phyloP scores from a whole-genome alignment of 192 early-diverging fungal species.

The Jimgerdemannia flammicorona region DNA sequence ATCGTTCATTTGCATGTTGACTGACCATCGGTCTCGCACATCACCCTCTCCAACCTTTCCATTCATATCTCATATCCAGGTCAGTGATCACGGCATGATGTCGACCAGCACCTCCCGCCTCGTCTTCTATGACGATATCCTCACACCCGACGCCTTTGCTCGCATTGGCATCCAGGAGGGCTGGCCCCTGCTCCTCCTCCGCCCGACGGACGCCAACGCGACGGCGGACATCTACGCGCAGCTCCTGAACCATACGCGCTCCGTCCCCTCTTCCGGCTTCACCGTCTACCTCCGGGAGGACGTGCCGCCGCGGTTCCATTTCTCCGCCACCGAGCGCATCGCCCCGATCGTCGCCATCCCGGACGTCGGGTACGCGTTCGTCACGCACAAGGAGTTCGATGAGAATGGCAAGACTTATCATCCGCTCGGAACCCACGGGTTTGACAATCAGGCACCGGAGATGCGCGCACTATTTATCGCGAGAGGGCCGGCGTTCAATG shows the following conservation, averaged over 20 bases:
- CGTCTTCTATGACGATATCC: slow-evolving; percentile 69
- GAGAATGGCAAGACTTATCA: slow-evolving; percentile 15
- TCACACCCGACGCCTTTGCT: slow-evolving; percentile 28
- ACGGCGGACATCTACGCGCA: slow-evolving; percentile 47
- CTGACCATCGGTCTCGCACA: no score
- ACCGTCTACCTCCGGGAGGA: slow-evolving; percentile 68
- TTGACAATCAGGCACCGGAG: slow-evolving; percentile 64
- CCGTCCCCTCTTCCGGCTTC: slow-evolving; percentile 26
- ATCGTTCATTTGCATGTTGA: no score
- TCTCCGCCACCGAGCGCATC: slow-evolving; percentile 57
- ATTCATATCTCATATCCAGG: slow-evolving; percentile 21
- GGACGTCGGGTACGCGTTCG: slow-evolving; percentile 60
- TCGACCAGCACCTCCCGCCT: slow-evolving; percentile 38
- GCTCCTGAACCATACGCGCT: slow-evolving; percentile 34
- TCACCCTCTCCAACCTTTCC: no score
- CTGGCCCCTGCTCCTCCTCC: slow-evolving; percentile 61
- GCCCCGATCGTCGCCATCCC: slow-evolving; percentile 72
- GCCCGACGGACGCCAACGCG: slow-evolving; percentile 42
- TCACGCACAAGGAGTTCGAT: slow-evolving; percentile 27
- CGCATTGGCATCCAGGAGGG: slow-evolving; percentile 50
- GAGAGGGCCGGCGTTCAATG: slow-evolving; percentile 60
- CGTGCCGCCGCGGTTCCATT: slow-evolving; percentile 72
- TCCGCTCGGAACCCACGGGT: slow-evolving; percentile 76
- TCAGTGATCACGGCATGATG: slow-evolving; percentile 92
- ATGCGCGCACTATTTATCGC: slow-evolving; percentile 90